Base-by-base conservation (phyloP, 140 eudicot genomes). In the Flaveria floridana region DNA sequence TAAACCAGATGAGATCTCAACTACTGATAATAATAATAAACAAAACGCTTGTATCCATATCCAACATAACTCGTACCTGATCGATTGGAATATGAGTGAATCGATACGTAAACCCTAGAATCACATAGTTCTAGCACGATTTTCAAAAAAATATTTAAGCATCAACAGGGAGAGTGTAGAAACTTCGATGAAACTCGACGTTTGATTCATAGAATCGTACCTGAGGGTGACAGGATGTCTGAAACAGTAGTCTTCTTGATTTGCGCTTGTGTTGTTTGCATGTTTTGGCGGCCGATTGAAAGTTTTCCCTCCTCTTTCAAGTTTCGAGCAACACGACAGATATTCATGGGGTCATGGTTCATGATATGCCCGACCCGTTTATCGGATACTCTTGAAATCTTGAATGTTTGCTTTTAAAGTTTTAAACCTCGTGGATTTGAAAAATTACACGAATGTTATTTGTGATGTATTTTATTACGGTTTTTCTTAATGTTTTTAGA, bases 21-120 rank as follows among this genome's bases (percentile, higher is more conserved):
- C 46, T 16, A 58, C 37, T 30, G 6, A 6, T 34, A 34, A 34
- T 34, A 34, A 34, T 0, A 34, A 34, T 0, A 34, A 34, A 34
- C 7, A 34, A 34, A 4, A 34, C 39, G 41, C 41, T 34, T 34
- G 41, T 3, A 2, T 20, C 11, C 7, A 51, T 3, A 13, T 51
- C 12, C 57, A 12, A 6, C 16, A 34, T 64, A 65, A 65, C 7
- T 65, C 3, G 2, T n/a, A 34, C 71, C 34, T 41, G 71, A 10
- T 66, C 52, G 71, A 66, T 16, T 41, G 3, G 53, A 15, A 37
- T 8, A 34, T 19, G 50, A 34, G 4, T 1, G 21, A 10, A 65
- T 37, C 51, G 52, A 18, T 14, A 11, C 55, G 52, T 66, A 41
- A 66, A 65, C 48, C 71, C 71, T 65, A 65, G 30, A 37, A 66